Percentiles rank a stretch among this genome's conserved stretches.
Conservation (phyloP, 2,329 filamentous ascomycete genomes). For the Emydomyces testavorans region DNA sequence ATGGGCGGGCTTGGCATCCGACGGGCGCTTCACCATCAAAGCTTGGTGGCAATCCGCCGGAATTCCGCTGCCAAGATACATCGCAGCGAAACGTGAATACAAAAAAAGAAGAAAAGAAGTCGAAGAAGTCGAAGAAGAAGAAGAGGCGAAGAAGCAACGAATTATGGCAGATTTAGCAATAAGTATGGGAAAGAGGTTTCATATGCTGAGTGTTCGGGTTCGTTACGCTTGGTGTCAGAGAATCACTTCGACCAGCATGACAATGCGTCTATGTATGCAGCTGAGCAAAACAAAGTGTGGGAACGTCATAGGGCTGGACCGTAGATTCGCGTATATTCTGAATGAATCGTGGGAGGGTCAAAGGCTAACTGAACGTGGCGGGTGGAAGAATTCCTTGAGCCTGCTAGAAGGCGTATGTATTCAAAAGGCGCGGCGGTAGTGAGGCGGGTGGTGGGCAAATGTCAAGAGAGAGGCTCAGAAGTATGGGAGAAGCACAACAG, state of each 20-base stretch:
- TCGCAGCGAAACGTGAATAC: not conserved
- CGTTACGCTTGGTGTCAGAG: not conserved
- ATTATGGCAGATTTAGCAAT: not conserved
- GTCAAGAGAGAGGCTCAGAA: not conserved
- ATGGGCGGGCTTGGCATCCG: slow-evolving; percentile 10
- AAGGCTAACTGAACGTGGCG: no score
- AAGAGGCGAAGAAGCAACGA: not conserved
- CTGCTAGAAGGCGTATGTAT: not conserved
- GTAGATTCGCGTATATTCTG: not conserved
- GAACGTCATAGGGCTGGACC: slow-evolving; percentile 10
- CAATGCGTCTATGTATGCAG: not conserved
- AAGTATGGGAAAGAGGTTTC: not conserved
- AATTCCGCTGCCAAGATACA: slow-evolving; percentile 8
- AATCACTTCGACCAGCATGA: not conserved
- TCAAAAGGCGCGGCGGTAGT: not conserved
- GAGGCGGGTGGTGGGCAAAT: not conserved
- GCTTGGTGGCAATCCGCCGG: slow-evolving; percentile 8
- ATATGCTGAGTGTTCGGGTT: not conserved
- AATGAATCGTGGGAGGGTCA: no score
- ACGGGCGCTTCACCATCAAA: slow-evolving; percentile 13
- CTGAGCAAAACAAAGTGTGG: slow-evolving; percentile 2
- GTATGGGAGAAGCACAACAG: not conserved
- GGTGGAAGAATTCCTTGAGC: not conserved
- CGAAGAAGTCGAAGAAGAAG: not conserved
- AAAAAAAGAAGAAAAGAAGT: not conserved